phyloP scores from a whole-genome alignment of 2,329 filamentous ascomycete genomes.

The Aspergillus brunneoviolaceus region DNA sequence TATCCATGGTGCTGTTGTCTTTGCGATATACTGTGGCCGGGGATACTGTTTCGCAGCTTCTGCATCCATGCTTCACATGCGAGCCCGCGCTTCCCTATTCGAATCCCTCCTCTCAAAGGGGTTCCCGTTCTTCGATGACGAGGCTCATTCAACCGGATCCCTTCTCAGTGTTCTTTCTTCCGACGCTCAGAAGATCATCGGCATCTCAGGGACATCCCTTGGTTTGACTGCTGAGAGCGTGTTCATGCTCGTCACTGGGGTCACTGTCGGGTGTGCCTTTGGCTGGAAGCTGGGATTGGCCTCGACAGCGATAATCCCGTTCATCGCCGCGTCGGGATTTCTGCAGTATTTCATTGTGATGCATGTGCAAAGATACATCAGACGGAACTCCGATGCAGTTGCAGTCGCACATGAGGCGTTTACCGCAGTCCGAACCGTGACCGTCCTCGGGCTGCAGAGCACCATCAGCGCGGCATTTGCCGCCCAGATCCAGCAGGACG shows the following conservation, averaged over 20 bases:
- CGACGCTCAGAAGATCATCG: not conserved
- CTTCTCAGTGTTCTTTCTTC: not conserved
- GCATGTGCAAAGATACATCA: not conserved
- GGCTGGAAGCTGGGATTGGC: constrained; percentile 14
- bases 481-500: constrained; percentile 16
- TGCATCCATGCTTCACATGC: constrained; percentile 12
- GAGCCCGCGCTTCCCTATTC: constrained; percentile 7
- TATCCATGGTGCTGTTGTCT: constrained; percentile 9
- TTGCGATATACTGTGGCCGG: constrained; percentile 9
- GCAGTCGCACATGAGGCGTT: constrained; percentile 7
- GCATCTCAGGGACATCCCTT: constrained; percentile 6
- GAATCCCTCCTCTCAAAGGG: not conserved
- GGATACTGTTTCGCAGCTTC: constrained; percentile 16
- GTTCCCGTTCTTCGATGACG: constrained; percentile 10
- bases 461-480: constrained; percentile 4
- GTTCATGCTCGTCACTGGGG: constrained; percentile 3
- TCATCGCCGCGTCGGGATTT: constrained; percentile 6
- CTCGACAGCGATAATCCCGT: constrained; percentile 8
- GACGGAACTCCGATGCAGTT: not conserved
- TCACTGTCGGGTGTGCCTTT: constrained; percentile 5
- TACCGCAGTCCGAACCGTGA: constrained; percentile 13
- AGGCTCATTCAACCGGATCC: not conserved
- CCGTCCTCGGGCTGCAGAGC: constrained; percentile 2
- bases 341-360: constrained; percentile 4
- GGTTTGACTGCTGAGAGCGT: constrained; percentile 7